phyloP scores from a whole-genome alignment of 1,284 basidiomycete genomes.

The Meira nashicola region DNA sequence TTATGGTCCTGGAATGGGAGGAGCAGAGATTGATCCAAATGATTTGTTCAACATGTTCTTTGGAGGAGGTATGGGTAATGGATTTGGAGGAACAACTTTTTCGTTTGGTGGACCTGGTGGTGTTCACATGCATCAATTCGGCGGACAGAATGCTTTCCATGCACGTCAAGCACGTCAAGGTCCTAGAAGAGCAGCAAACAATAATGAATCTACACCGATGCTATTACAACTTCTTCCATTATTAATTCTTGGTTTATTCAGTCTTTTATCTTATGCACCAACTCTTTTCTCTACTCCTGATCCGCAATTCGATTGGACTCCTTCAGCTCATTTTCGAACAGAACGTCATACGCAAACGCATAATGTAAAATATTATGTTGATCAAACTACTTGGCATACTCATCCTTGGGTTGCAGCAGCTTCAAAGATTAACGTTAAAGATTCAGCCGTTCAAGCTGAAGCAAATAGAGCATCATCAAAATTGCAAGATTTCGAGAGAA shows the following conservation, averaged over 20 bases:
- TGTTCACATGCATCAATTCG: constrained; percentile 9
- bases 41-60: constrained; percentile 99
- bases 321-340: constrained; percentile 42
- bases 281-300: constrained; percentile 67
- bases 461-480: constrained; percentile 13
- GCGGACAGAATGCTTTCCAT: background rate
- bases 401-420: constrained; percentile 60
- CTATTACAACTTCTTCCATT: constrained; percentile 82
- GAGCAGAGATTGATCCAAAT: constrained; percentile 81
- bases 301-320: constrained; percentile 71
- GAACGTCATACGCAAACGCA: constrained; percentile 61
- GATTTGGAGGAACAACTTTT: constrained; percentile 33
- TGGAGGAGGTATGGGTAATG: constrained; percentile 63
- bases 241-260: constrained; percentile 55
- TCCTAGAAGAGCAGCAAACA: constrained; percentile 47
- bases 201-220: constrained; percentile 62
- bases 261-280: constrained; percentile 77
- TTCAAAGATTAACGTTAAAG: constrained; percentile 12
- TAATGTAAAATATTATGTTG: constrained; percentile 79
- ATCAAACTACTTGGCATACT: constrained; percentile 68
- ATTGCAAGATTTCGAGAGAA: constrained; percentile 28
- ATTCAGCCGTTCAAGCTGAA: background rate
- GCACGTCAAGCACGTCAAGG: constrained; percentile 40
- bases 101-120: constrained; percentile 44
- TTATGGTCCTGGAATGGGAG: constrained; percentile 53